Percentiles rank a stretch among this genome's conserved stretches.
Evolutionary conservation across 2,329 filamentous ascomycete genomes (phyloP).

Genomic region (Penicillium sp.): DNA sequence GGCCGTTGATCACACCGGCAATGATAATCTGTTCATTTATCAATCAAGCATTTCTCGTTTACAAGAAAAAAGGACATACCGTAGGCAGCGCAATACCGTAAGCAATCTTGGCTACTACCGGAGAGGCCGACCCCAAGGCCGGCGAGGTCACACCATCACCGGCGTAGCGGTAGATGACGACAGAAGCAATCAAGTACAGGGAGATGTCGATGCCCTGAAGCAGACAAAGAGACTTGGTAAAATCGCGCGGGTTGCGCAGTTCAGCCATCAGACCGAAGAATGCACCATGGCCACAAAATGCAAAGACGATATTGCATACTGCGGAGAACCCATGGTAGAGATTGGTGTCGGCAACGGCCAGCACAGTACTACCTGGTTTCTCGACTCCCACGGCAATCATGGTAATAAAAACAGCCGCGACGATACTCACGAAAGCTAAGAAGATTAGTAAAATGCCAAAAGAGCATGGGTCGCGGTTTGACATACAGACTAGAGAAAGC

Average conservation of each 20-base stretch:
- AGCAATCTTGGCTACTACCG: constrained; percentile 55
- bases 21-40: constrained; percentile 51
- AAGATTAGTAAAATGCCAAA: neutral
- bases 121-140: constrained; percentile 58
- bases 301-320: constrained; percentile 64
- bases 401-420: constrained; percentile 58
- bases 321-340: constrained; percentile 55
- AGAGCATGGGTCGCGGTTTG: neutral
- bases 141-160: constrained; percentile 58
- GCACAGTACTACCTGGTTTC: constrained; percentile 37
- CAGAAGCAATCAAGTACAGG: constrained; percentile 61
- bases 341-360: constrained; percentile 39
- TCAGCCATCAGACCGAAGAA: constrained; percentile 64
- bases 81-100: constrained; percentile 65
- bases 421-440: constrained; percentile 57
- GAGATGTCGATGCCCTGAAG: constrained; percentile 55
- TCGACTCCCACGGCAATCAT: constrained; percentile 59
- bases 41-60: neutral
- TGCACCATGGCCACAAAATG: constrained; percentile 63
- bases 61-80: constrained; percentile 19
- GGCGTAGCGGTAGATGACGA: constrained; percentile 62
- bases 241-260: constrained; percentile 56
- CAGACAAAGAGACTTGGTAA: constrained; percentile 57
- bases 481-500: constrained; percentile 52
- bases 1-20: constrained; percentile 64